Base-by-base conservation (phyloP, 306 rosid genomes). In the Acacia crassicarpa region DNA sequence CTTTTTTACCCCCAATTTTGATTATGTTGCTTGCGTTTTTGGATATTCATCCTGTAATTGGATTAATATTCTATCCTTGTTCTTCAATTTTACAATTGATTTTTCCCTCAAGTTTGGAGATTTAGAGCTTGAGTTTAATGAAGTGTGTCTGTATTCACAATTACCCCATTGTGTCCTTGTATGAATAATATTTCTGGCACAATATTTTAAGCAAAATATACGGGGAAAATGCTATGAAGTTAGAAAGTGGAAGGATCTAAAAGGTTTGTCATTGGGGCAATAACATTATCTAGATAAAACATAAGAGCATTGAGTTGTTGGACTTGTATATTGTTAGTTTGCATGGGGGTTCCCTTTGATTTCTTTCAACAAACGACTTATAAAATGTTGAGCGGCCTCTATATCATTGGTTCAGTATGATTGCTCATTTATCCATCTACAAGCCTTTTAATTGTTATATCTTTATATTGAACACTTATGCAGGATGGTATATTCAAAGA, bases 401-500 rank as follows among this genome's bases (percentile, higher is more conserved):
- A 38, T 7, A 2, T 59, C 11, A 11, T 30, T 25, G 73, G 53
- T 41, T 32, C 20, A 40, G 12, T 41, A 13, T 44, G 56, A 3
- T 71, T 71, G 56, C 58, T 45, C 40, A 44, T 71, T 10, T 33
- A 73, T 54, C 74, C 59, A 74, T 68, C 51, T 45, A 11, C 15
- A 41, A 30, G 59, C 27, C 15, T 71, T 75, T 59, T 65, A 53
- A 65, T 77, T 78, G 82, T 83, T 78, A 17, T 43, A 16, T 38
- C 45, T 72, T 84, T 54, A 76, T 61, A 35, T 62, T 76, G 59
- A 9, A 66, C 30, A 53, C 76, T 75, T 63, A 35, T 84, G 81
- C 89, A 95, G 99, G 80, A 89, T 91, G 77, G 96, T 77, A 46
- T 93, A 87, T 88, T 93, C 98, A n/a, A 93, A 90, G 89, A 95